These are phyloP conservation scores for Cinnamomum chago DNA, from an alignment of 164 flowering plant genomes.

Conservation along the genomic window DNA sequence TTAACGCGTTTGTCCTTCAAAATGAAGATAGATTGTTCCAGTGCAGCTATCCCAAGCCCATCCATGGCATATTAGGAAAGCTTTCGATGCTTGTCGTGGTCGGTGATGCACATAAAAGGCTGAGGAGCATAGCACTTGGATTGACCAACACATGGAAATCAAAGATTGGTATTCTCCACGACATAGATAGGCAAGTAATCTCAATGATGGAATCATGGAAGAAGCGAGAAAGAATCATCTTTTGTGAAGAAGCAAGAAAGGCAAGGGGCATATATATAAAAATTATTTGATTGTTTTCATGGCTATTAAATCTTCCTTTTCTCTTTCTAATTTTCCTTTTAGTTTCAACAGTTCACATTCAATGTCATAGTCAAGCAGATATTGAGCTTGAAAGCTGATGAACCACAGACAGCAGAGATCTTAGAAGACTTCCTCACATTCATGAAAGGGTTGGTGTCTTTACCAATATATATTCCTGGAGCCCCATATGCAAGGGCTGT, in stretches of 20 bases:
- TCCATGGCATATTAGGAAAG: conserved; percentile 68
- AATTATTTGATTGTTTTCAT: neutral
- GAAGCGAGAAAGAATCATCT: conserved; percentile 26
- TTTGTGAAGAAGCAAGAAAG: conserved; percentile 54
- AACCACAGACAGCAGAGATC: conserved; percentile 42
- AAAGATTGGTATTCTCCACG: conserved; percentile 29
- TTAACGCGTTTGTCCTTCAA: conserved; percentile 66
- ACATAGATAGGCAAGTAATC: conserved; percentile 36
- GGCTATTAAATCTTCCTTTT: neutral
- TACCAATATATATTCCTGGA: conserved; percentile 59
- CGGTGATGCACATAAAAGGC: conserved; percentile 64
- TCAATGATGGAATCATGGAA: conserved; percentile 53
- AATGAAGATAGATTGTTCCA: conserved; percentile 71
- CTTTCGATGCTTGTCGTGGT: conserved; percentile 45
- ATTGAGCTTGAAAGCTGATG: conserved; percentile 51
- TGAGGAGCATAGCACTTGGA: conserved; percentile 36
- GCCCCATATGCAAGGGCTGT: conserved; percentile 60
- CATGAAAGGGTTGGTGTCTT: conserved; percentile 71
- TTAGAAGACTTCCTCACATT: conserved; percentile 54
- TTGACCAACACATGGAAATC: conserved; percentile 41
- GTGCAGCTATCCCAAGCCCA: conserved; percentile 61
- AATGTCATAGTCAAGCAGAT: conserved; percentile 56
- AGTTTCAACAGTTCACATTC: conserved; percentile 50
- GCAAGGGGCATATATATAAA: conserved; percentile 13
- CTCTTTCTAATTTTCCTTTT: neutral